A percentile compares a stretch with the other conserved stretches of the same genome.
phyloP scores from a whole-genome alignment of 768 basidiomycete genomes.

The Coprinopsis marcescibilis region DNA sequence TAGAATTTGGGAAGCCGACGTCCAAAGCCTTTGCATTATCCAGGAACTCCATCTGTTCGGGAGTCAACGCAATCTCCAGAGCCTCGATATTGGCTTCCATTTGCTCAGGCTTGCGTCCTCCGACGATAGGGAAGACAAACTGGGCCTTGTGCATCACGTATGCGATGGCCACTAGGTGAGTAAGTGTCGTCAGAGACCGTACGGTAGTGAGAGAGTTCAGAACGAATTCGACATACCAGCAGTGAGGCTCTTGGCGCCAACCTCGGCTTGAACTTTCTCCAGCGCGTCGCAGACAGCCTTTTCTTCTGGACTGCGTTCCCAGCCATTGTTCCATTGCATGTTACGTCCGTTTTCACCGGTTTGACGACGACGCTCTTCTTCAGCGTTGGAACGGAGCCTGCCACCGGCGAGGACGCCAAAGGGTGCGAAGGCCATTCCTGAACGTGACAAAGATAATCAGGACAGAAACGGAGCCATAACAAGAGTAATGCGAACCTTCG shows the following conservation, averaged over 20 bases:
- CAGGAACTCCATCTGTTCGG: conserved; percentile 39
- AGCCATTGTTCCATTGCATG: conserved; percentile 20
- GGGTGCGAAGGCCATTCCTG: conserved; percentile 25
- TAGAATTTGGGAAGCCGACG: conserved; percentile 35
- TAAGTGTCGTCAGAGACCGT: no score
- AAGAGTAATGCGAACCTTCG: no score
- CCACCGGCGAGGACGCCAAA: conserved; percentile 30
- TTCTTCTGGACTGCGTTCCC: conserved; percentile 45
- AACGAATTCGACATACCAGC: conserved; percentile 29
- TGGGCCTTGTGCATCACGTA: conserved; percentile 51
- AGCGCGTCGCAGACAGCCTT: conserved; percentile 35
- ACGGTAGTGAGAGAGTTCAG: no score
- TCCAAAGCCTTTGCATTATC: conserved; percentile 40
- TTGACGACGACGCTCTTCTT: conserved; percentile 22
- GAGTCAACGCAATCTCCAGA: conserved; percentile 37
- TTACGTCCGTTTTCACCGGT: conserved; percentile 36
- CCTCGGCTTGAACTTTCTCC: conserved; percentile 44
- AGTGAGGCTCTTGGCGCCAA: conserved; percentile 42
- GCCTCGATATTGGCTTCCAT: conserved; percentile 46
- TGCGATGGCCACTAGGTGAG: conserved; percentile 40
- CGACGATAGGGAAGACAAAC: conserved; percentile 47
- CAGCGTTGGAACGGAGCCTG: conserved; percentile 53
- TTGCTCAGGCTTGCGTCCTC: conserved; percentile 49
- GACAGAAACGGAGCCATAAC: no score
- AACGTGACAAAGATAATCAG: no score